Conservation (phyloP, 108 stramenopile genomes). For the Cyclotella atomus region DNA sequence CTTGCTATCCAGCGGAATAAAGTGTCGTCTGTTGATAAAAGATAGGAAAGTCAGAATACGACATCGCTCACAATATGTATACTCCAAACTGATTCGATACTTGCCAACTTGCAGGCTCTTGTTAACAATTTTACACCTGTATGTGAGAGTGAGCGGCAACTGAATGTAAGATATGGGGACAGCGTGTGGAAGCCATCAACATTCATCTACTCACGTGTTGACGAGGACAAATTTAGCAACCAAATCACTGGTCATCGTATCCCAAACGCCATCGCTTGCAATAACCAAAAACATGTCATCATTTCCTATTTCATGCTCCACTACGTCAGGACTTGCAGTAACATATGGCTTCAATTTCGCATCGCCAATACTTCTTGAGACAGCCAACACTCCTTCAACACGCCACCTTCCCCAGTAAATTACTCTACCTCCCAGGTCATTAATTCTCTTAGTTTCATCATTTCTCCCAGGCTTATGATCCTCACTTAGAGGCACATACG, state of each 20-base stretch:
- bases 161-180: background rate
- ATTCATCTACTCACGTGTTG: conserved; percentile 39
- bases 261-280: conserved; percentile 90
- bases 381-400: conserved; percentile 95
- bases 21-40: conserved; percentile 52
- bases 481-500: conserved; percentile 71
- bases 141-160: background rate
- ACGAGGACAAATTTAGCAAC: conserved; percentile 87
- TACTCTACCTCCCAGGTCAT: conserved; percentile 89
- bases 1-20: conserved; percentile 86
- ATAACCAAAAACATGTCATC: conserved; percentile 91
- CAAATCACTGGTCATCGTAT: conserved; percentile 86
- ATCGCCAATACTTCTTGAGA: conserved; percentile 95
- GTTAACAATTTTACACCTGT: conserved; percentile 74
- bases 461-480: conserved; percentile 96
- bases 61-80: too few relatives aligned
- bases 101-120: conserved; percentile 60
- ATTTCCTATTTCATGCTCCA: conserved; percentile 77
- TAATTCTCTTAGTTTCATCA: conserved; percentile 90
- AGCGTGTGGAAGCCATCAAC: too few relatives aligned
- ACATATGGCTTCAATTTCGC: conserved; percentile 89
- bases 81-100: too few relatives aligned
- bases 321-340: conserved; percentile 83
- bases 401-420: conserved; percentile 93
- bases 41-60: background rate